These are phyloP conservation scores for Emergomyces africanus DNA, from an alignment of 2,329 filamentous ascomycete genomes.

Conservation along the genomic window DNA sequence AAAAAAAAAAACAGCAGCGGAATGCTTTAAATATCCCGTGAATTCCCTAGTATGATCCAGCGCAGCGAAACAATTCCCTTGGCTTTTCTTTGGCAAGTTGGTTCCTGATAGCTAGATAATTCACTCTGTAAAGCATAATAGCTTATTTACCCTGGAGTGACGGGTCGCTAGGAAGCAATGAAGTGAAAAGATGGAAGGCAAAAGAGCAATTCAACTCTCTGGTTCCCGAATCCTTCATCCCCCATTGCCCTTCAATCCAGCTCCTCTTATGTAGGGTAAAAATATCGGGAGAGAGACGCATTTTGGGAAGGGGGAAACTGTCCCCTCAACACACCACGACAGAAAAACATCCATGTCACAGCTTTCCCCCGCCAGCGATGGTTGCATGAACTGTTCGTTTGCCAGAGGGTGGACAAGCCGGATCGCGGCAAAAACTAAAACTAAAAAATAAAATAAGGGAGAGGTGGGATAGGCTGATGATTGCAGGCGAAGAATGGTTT, in stretches of 20 bases:
- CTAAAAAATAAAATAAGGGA: too few species aligned
- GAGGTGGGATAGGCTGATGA: neutral
- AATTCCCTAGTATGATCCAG: neutral
- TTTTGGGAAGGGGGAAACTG: neutral
- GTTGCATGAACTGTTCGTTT: conserved; percentile 1
- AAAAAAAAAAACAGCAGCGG: too few species aligned
- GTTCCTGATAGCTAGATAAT: neutral
- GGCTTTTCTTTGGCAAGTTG: neutral
- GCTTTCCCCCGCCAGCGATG: neutral
- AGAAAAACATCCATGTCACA: conserved; percentile 1
- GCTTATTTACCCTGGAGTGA: neutral
- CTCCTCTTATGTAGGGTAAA: too few species aligned
- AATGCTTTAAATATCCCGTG: neutral
- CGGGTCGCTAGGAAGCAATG: neutral
- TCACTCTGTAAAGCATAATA: neutral
- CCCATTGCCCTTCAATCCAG: neutral
- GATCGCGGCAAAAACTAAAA: neutral
- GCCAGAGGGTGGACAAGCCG: neutral
- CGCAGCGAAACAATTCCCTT: neutral
- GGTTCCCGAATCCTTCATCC: neutral
- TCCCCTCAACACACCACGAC: neutral
- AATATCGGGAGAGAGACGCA: neutral
- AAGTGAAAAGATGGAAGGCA: neutral
- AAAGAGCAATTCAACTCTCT: neutral
- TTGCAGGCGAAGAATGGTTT: neutral